Base-by-base conservation (phyloP, 2,329 filamentous ascomycete genomes). In the Hortaea sp. region DNA sequence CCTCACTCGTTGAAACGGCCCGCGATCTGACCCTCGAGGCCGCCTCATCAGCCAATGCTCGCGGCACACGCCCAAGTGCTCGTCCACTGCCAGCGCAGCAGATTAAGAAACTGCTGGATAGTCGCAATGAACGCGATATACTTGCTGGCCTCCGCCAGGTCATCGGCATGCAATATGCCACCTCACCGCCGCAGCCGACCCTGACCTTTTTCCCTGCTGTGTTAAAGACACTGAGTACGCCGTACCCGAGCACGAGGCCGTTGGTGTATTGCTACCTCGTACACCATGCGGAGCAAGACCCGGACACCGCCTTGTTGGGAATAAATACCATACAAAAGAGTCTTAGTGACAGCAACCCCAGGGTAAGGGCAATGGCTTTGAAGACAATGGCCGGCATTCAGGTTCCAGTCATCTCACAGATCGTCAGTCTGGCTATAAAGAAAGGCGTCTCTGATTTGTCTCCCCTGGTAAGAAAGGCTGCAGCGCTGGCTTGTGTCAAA, bases 301-400 rank as follows among this genome's bases (percentile, higher is more conserved):
- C 90, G 48, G 92, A 98, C 67, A 85, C 95, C 40, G 89, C 92
- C 13, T 77, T 98, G 34, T 77, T 98, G 39, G 95, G 89, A 49
- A 95, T 98, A 76, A 98, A 98, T 69, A 94, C 92, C 5, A 97
- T 98, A 57, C 92, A 98, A 63, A 97, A 95, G 68, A 95, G 90
- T 7, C 78, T 98, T 48, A 94, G 88, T 27, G 92, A 98, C 67
- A 75, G 82, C 48, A 95, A 89, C 64, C 87, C 92, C 1, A 85
- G 94, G 62, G 81, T 95, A 13, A 83, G 92, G 55, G 88, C 90
- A 20, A 82, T 98, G 59, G 92, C 92, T 0, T 75, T 98, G 51
- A 87, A 89, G 53, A 95, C 92, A 54, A 98, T 98, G 90, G 94
- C 89, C 0, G 88, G 88, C 9, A 97, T 98, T 53, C 79, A 85